These are phyloP conservation scores for Cordyceps tenuipes DNA, from an alignment of 2,329 filamentous ascomycete genomes.

Conservation along the genomic window DNA sequence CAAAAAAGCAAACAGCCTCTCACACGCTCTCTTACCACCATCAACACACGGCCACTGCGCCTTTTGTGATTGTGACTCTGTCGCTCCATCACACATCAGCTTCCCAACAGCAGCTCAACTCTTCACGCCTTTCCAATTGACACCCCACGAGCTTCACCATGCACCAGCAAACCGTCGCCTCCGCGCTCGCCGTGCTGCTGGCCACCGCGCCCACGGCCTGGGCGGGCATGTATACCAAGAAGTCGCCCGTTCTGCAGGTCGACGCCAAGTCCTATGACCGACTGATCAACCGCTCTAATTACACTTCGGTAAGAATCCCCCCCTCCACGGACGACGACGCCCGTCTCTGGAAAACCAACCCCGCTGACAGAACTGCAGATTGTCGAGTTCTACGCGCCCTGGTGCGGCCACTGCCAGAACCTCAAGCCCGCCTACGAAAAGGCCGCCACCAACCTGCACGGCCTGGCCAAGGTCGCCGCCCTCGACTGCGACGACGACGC, in stretches of 20 bases:
- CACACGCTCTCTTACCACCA: background rate
- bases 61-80: background rate
- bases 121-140: background rate
- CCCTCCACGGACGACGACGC: too few species aligned
- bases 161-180: slow-evolving; percentile 10
- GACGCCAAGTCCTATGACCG: slow-evolving; percentile 70
- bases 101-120: background rate
- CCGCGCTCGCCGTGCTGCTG: slow-evolving; percentile 46
- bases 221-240: slow-evolving; percentile 74
- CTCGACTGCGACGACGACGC: slow-evolving; percentile 89
- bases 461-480: slow-evolving; percentile 87
- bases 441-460: slow-evolving; percentile 79
- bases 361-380: too few species aligned
- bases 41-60: background rate
- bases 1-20: slow-evolving; percentile 1
- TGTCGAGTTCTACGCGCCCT: slow-evolving; percentile 88
- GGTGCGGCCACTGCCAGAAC: slow-evolving; percentile 96
- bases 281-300: slow-evolving; percentile 79
- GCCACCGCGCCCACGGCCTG: slow-evolving; percentile 56
- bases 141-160: background rate
- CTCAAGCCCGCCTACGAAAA: slow-evolving; percentile 95
- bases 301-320: slow-evolving; percentile 65
- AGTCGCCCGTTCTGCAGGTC: slow-evolving; percentile 78
- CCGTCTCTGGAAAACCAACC: too few species aligned
- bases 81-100: background rate